Evolutionary conservation across 2,329 filamentous ascomycete genomes (phyloP).

Genomic region (Trichoderma lentiforme): DNA sequence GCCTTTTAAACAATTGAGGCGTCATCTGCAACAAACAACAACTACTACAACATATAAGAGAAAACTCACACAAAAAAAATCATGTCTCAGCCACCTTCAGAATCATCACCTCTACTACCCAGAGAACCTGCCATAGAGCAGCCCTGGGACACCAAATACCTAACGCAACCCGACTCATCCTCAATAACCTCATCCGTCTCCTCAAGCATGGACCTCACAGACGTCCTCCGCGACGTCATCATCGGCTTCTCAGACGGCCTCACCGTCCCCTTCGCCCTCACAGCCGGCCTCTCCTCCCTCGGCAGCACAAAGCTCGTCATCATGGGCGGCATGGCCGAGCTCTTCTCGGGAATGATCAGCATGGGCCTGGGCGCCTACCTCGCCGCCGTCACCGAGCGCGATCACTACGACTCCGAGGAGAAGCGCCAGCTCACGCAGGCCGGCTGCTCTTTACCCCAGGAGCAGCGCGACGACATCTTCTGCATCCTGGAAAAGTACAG

Average conservation of each 20-base stretch:
- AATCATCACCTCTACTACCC: slow-evolving; percentile 33
- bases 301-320: slow-evolving; percentile 66
- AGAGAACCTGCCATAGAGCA: slow-evolving; percentile 31
- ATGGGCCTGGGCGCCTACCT: slow-evolving; percentile 77
- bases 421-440: slow-evolving; percentile 41
- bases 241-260: slow-evolving; percentile 76
- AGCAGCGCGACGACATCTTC: slow-evolving; percentile 47
- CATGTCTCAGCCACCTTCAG: slow-evolving; percentile 26
- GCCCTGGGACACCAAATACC: slow-evolving; percentile 26
- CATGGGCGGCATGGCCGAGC: slow-evolving; percentile 69
- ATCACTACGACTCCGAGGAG: slow-evolving; percentile 49
- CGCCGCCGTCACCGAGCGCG: slow-evolving; percentile 57
- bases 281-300: slow-evolving; percentile 65
- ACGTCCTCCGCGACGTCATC: slow-evolving; percentile 61
- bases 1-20: background rate
- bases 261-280: slow-evolving; percentile 76
- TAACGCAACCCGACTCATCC: slow-evolving; percentile 23
- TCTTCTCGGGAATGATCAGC: slow-evolving; percentile 71
- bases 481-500: slow-evolving; percentile 50
- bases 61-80: slow-evolving; percentile 19
- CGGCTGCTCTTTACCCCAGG: slow-evolving; percentile 41
- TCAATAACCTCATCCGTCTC: slow-evolving; percentile 22
- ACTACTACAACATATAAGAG: background rate
- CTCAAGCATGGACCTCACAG: slow-evolving; percentile 35
- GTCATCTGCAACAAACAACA: background rate